Evolutionary conservation across 2,329 filamentous ascomycete genomes (phyloP).

Genomic region (Magnaporthales sp.): DNA sequence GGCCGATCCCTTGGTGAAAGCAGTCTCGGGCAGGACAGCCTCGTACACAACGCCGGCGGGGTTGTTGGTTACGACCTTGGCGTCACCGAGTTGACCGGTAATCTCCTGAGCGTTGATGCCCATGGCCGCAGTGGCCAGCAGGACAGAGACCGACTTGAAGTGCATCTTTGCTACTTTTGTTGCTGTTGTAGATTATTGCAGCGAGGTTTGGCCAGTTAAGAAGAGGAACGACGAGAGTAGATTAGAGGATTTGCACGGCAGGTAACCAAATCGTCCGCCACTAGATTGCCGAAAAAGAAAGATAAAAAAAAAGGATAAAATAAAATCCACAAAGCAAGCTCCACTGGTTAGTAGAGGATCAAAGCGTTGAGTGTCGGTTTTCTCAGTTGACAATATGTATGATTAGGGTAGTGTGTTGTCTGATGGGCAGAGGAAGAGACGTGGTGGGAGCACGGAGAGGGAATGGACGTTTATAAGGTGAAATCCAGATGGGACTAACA

Average conservation of each 20-base stretch:
- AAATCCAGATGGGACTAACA: not conserved
- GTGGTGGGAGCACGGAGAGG: not conserved
- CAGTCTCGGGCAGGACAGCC: slow-evolving; percentile 44
- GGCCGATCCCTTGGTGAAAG: slow-evolving; percentile 37
- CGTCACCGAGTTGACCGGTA: slow-evolving; percentile 9
- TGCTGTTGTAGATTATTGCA: not conserved
- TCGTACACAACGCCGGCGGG: slow-evolving; percentile 42
- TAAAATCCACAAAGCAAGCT: no score
- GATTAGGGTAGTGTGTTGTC: not conserved
- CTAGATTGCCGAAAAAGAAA: not conserved
- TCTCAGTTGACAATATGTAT: not conserved
- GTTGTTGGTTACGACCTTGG: slow-evolving; percentile 39
- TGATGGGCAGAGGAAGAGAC: not conserved
- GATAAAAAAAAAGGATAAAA: not conserved
- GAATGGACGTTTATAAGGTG: slow-evolving; percentile 3
- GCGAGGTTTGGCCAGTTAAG: not conserved
- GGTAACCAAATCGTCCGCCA: not conserved
- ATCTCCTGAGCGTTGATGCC: slow-evolving; percentile 5
- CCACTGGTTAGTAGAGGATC: not conserved
- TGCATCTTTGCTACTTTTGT: slow-evolving; percentile 4
- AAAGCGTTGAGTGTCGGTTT: not conserved
- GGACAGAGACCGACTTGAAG: not conserved
- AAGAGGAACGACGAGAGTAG: not conserved
- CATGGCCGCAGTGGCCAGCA: slow-evolving; percentile 4
- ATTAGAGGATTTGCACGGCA: not conserved